Conservation (phyloP, 345 rosid species). For the Capsella bursapastoris region DNA sequence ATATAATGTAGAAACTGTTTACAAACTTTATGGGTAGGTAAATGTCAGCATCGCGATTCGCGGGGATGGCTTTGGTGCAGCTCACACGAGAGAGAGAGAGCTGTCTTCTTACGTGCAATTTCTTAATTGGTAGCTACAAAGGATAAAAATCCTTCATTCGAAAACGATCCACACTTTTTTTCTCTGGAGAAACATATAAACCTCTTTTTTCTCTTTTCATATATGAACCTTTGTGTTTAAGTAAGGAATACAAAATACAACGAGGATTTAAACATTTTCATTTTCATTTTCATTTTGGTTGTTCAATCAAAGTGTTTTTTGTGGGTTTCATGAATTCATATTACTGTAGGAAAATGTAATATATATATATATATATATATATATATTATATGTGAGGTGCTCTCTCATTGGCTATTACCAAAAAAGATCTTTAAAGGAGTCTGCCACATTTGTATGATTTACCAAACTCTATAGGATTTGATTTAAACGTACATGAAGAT, state of each 20-base stretch:
- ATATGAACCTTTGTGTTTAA: neutral
- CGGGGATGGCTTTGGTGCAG: conserved; percentile 30
- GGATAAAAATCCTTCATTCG: conserved; percentile 17
- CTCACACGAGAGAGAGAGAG: conserved; percentile 30
- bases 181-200: neutral
- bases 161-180: conserved; percentile 20
- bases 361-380: too few species aligned
- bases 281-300: neutral
- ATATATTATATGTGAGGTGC: neutral
- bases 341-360: too few species aligned
- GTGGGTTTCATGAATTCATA: too few species aligned
- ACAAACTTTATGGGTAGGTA: conserved; percentile 34
- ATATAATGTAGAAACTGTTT: neutral
- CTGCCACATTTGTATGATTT: conserved; percentile 14
- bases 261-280: neutral
- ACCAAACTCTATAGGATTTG: neutral
- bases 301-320: too few species aligned
- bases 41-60: conserved; percentile 36
- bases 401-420: conserved; percentile 1
- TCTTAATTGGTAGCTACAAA: neutral
- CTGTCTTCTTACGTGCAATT: conserved; percentile 23
- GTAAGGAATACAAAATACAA: neutral
- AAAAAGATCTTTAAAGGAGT: conserved; percentile 10
- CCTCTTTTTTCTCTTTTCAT: too few species aligned
- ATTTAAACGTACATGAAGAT: neutral